Conservation (phyloP, 177 flowering plant genomes). For the Vitis hybrid region DNA sequence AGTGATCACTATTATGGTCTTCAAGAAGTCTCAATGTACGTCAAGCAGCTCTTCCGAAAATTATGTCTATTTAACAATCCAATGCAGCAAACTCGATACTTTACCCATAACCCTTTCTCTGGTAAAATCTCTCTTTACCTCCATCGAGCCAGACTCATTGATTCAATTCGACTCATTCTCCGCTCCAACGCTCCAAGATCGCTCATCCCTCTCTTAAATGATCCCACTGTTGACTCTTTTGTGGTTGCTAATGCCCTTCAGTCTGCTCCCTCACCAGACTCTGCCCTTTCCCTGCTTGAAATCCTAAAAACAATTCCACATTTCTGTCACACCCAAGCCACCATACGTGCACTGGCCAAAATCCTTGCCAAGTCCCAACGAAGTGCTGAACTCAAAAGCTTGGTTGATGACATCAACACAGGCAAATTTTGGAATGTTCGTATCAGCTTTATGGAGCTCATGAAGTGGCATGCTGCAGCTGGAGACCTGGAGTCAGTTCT, state of each 20-base stretch:
- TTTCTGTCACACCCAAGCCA: conserved; percentile 50
- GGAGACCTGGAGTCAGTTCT: conserved; percentile 60
- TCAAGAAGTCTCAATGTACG: conserved; percentile 1
- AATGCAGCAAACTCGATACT: conserved; percentile 32
- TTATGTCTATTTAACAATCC: conserved; percentile 7
- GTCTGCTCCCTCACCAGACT: conserved; percentile 70
- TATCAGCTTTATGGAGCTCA: conserved; percentile 61
- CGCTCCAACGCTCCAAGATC: conserved; percentile 41
- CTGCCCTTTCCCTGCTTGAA: conserved; percentile 58
- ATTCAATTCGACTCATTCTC: conserved; percentile 63
- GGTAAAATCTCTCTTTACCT: conserved; percentile 65
- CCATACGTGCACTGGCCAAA: conserved; percentile 64
- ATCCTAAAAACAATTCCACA: conserved; percentile 37
- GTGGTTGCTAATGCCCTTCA: conserved; percentile 69
- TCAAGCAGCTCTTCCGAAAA: conserved; percentile 7
- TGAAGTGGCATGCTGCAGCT: conserved; percentile 56
- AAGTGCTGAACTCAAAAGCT: conserved; percentile 40
- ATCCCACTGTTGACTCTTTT: conserved; percentile 65
- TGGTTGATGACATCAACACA: conserved; percentile 49
- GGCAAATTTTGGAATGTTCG: conserved; percentile 50
- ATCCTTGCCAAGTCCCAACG: conserved; percentile 54
- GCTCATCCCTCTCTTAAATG: conserved; percentile 28
- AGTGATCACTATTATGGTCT: neutral
- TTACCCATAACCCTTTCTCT: conserved; percentile 27
- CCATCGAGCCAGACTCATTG: conserved; percentile 67